Conservation (phyloP, 768 basidiomycete genomes). For the Collybia sp. region DNA sequence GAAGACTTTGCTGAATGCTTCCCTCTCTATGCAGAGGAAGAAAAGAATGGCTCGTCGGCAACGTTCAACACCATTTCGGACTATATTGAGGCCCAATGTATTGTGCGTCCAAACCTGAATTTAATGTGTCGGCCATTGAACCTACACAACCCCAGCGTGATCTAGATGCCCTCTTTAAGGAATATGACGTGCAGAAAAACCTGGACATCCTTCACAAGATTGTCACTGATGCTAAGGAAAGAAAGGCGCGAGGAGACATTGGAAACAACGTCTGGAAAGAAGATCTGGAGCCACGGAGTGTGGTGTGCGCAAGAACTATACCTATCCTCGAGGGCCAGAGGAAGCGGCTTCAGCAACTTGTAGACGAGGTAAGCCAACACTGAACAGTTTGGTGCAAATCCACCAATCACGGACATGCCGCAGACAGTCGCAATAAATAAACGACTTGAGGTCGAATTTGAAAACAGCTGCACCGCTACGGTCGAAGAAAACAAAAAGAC, state of each 20-base stretch:
- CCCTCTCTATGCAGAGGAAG: constrained; percentile 59
- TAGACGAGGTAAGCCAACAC: constrained; percentile 27
- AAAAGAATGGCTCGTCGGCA: constrained; percentile 54
- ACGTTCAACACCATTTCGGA: constrained; percentile 64
- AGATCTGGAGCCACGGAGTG: constrained; percentile 56
- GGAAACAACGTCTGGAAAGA: constrained; percentile 58
- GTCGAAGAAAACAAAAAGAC: constrained; percentile 42
- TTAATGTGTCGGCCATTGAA: no score
- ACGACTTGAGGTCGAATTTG: constrained; percentile 39
- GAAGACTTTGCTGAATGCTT: constrained; percentile 65
- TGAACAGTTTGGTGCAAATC: no score
- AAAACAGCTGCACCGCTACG: constrained; percentile 41
- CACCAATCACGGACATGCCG: no score
- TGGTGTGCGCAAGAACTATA: constrained; percentile 58
- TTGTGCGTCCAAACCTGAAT: constrained; percentile 29
- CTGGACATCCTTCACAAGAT: constrained; percentile 68
- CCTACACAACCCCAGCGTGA: constrained; percentile 38
- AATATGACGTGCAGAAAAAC: constrained; percentile 63
- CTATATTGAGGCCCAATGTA: constrained; percentile 65
- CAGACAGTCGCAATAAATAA: constrained; percentile 45
- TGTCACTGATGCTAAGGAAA: constrained; percentile 61
- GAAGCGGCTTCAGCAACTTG: constrained; percentile 29
- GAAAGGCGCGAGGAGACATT: constrained; percentile 40
- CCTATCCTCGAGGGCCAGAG: constrained; percentile 49
- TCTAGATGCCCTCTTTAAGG: constrained; percentile 63